Percentiles rank a stretch among this genome's conserved stretches.
Evolutionary conservation across 1,139 yeast species (phyloP).

Genomic region (Zygosaccharomyces sapae): DNA sequence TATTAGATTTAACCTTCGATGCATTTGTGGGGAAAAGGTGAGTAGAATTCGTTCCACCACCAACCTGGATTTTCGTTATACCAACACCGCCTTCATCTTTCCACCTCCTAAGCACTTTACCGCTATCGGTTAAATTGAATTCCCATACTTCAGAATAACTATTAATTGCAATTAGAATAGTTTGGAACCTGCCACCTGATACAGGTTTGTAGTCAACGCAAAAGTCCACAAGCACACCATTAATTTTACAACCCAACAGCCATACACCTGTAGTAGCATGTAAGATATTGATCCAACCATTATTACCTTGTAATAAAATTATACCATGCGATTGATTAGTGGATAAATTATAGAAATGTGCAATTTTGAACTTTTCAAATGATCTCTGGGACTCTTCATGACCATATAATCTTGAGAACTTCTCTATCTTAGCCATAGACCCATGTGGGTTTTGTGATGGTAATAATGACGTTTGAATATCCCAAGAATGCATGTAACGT

Average conservation of each 20-base stretch:
- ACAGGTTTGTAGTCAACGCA: constrained; percentile 49
- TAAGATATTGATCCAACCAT: constrained; percentile 86
- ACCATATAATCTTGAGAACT: constrained; percentile 85
- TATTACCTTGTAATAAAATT: constrained; percentile 73
- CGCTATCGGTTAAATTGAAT: constrained; percentile 50
- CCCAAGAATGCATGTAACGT: constrained; percentile 89
- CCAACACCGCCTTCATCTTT: constrained; percentile 83
- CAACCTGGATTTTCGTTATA: constrained; percentile 71
- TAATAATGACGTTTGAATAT: constrained; percentile 45
- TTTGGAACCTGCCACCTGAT: constrained; percentile 26
- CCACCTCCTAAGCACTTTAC: constrained; percentile 65
- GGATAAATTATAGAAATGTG: constrained; percentile 36
- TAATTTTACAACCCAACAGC: constrained; percentile 80
- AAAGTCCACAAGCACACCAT: constrained; percentile 77
- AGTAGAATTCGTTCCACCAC: constrained; percentile 48
- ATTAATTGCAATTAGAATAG: constrained; percentile 58
- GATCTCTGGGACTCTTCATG: constrained; percentile 80
- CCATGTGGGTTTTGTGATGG: constrained; percentile 40
- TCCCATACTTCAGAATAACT: constrained; percentile 91
- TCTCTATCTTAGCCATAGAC: constrained; percentile 50
- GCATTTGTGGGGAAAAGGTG: constrained; percentile 25
- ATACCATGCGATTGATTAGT: constrained; percentile 53
- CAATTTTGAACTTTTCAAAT: constrained; percentile 76
- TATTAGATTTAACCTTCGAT: constrained; percentile 42
- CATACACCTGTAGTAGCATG: constrained; percentile 82